Evolutionary conservation across 2,329 filamentous ascomycete species (phyloP), one percentile per base, ranked within the genome.

Genomic region (Achaetomium macrosporum): DNA sequence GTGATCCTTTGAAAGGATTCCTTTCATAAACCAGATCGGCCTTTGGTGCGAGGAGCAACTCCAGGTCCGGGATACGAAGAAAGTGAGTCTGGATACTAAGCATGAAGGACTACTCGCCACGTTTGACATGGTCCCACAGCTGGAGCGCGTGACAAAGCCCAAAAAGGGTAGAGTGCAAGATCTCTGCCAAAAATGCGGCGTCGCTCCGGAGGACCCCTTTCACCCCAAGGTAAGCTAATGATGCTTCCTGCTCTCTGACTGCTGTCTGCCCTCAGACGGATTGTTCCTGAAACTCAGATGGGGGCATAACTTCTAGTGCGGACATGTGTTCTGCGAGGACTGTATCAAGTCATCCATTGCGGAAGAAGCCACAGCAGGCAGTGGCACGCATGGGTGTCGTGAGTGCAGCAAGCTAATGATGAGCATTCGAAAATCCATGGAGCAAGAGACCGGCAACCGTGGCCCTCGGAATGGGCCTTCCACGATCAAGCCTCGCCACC

Each of bases 301-400:
- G n/a, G n/a, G n/a, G n/a, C n/a, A n/a, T n/a, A n/a, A 5, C 5
- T 4, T 49, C 12, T 31, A 70, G 69, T 72, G 71, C 29, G 51
- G 56, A 0, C 70, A 73, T 43, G 19, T 65, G 1, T 69, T 65
- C 35, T 72, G 70, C 50, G 1, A 2, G 0, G 2, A 3, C 0
- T 72, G 69, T 35, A 39, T 67, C 2, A 1, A 16, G 1, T 25
- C 19, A 3, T 13, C 13, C 25, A 10, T 44, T 7, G 29, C 30
- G 15, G n/a, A 20, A 17, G 45, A 47, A 25, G 8, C 10, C n/a
- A 12, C 25, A 15, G 11, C 10, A 17, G 17, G 40, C 25, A 44
- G 6, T 1, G 31, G 7, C 16, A 15, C 10, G 8, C 16, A 39
- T n/a, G 50, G 30, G 5, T 47, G 44, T 35, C 51, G 29, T 0